phyloP scores from a whole-genome alignment of 805 yeast species.

The Kuraishia molischiana region DNA sequence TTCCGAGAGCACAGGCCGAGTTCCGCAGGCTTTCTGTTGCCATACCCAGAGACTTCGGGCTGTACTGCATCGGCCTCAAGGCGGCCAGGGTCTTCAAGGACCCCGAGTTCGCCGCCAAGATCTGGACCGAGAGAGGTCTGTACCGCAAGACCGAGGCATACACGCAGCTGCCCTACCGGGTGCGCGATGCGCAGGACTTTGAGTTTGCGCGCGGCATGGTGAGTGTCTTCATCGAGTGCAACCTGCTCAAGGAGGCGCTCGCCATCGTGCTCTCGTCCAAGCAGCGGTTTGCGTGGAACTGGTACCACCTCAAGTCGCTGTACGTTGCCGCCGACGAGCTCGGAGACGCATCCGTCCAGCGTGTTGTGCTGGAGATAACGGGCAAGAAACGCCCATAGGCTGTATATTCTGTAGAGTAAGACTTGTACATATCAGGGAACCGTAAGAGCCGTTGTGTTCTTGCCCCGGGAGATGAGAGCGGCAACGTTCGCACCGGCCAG shows the following conservation, averaged over 20 bases:
- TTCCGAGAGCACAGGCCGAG: constrained; percentile 6
- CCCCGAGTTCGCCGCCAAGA: constrained; percentile 45
- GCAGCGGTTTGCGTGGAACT: constrained; percentile 62
- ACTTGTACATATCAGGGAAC: constrained; percentile 7
- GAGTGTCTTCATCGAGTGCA: constrained; percentile 41
- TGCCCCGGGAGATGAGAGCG: constrained; percentile 23
- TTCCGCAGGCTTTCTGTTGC: background rate
- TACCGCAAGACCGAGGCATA: constrained; percentile 51
- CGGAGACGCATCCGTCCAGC: constrained; percentile 30
- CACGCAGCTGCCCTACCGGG: constrained; percentile 23
- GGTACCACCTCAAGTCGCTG: constrained; percentile 32
- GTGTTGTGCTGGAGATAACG: background rate
- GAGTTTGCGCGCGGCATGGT: constrained; percentile 70
- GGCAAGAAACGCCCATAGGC: background rate
- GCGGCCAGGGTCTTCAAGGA: constrained; percentile 55
- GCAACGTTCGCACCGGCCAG: constrained; percentile 41
- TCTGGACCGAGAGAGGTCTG: constrained; percentile 75
- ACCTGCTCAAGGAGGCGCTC: constrained; percentile 58
- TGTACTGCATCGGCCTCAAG: constrained; percentile 52
- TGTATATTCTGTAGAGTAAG: background rate
- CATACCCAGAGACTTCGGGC: constrained; percentile 28
- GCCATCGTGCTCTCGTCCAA: constrained; percentile 58
- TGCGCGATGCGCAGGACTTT: constrained; percentile 42
- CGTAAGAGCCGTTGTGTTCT: constrained; percentile 14
- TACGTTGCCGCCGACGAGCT: constrained; percentile 26